phyloP scores from a whole-genome alignment of 2,329 filamentous ascomycete genomes.

The Penicillium corylophilum region DNA sequence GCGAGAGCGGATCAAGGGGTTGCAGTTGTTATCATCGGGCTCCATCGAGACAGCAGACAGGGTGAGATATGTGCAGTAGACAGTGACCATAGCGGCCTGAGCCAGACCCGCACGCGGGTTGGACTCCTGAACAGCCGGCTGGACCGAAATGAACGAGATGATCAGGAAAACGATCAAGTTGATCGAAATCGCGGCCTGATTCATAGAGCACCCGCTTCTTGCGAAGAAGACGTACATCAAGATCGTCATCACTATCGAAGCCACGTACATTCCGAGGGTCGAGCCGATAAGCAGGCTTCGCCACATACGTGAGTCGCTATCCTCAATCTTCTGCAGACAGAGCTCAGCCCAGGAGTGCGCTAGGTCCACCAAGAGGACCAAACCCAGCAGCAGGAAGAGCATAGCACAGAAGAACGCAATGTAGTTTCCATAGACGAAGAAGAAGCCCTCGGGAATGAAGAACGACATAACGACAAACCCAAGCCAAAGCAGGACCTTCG shows the following conservation, averaged over 20 bases:
- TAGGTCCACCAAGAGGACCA: constrained; percentile 89
- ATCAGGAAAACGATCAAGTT: constrained; percentile 81
- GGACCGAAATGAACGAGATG: constrained; percentile 81
- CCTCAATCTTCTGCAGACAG: constrained; percentile 89
- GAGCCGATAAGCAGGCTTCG: constrained; percentile 84
- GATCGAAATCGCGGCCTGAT: constrained; percentile 91
- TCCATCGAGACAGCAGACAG: constrained; percentile 99
- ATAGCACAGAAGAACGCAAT: constrained; percentile 84
- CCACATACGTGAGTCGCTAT: constrained; percentile 81
- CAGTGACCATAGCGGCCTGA: constrained; percentile 94
- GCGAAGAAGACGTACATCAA: constrained; percentile 98
- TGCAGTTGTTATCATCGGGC: constrained; percentile 90
- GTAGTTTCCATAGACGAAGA: constrained; percentile 94
- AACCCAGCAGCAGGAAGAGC: constrained; percentile 86
- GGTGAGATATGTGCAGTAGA: constrained; percentile 98
- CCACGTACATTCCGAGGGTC: constrained; percentile 89
- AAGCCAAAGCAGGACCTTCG: constrained; percentile 89
- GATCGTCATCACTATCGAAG: constrained; percentile 88
- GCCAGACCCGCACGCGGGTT: constrained; percentile 93
- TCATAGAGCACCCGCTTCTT: constrained; percentile 79
- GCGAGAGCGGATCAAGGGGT: constrained; percentile 79
- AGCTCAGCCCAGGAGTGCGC: constrained; percentile 97
- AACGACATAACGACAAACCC: constrained; percentile 86
- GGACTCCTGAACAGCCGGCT: constrained; percentile 83
- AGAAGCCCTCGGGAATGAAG: constrained; percentile 92